These are phyloP conservation scores for Scolecobasidium constrictum DNA, from an alignment of 2,329 filamentous ascomycete genomes.

Conservation along the genomic window DNA sequence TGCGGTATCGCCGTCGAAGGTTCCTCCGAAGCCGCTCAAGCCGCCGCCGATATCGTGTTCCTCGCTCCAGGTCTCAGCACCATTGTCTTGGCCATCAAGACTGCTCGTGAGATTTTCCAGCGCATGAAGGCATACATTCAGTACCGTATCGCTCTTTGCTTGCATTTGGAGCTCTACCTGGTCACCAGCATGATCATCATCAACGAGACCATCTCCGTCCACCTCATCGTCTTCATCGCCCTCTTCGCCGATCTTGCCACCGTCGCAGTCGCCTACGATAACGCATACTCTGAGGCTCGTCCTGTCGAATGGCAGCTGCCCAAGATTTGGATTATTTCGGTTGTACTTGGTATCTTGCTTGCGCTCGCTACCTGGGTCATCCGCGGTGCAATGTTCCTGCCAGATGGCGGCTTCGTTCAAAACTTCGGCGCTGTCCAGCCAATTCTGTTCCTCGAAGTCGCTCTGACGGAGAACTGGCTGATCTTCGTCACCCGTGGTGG, in stretches of 20 bases:
- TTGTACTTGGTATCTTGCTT: slow-evolving; percentile 57
- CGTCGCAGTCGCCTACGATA: slow-evolving; percentile 69
- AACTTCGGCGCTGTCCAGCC: slow-evolving; percentile 66
- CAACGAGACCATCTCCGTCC: slow-evolving; percentile 62
- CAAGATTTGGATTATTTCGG: slow-evolving; percentile 70
- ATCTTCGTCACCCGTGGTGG: slow-evolving; percentile 48
- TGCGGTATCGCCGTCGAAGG: slow-evolving; percentile 66
- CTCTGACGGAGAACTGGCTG: slow-evolving; percentile 43
- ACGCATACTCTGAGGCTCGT: slow-evolving; percentile 62
- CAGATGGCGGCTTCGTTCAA: slow-evolving; percentile 61
- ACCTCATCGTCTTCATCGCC: slow-evolving; percentile 69
- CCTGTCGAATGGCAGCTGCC: slow-evolving; percentile 73
- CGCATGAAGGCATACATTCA: slow-evolving; percentile 70
- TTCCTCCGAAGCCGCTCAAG: slow-evolving; percentile 60
- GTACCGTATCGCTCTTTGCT: slow-evolving; percentile 65
- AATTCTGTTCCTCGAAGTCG: slow-evolving; percentile 46
- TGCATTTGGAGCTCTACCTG: slow-evolving; percentile 67
- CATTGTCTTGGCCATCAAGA: slow-evolving; percentile 64
- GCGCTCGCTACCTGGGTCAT: slow-evolving; percentile 63
- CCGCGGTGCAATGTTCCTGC: slow-evolving; percentile 58
- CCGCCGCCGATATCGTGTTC: slow-evolving; percentile 65
- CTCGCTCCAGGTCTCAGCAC: slow-evolving; percentile 60
- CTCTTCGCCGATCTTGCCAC: slow-evolving; percentile 72
- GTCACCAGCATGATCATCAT: slow-evolving; percentile 71
- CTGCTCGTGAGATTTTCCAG: slow-evolving; percentile 64